Evolutionary conservation across 345 rosid species (phyloP).

Genomic region (Populus davidiana): DNA sequence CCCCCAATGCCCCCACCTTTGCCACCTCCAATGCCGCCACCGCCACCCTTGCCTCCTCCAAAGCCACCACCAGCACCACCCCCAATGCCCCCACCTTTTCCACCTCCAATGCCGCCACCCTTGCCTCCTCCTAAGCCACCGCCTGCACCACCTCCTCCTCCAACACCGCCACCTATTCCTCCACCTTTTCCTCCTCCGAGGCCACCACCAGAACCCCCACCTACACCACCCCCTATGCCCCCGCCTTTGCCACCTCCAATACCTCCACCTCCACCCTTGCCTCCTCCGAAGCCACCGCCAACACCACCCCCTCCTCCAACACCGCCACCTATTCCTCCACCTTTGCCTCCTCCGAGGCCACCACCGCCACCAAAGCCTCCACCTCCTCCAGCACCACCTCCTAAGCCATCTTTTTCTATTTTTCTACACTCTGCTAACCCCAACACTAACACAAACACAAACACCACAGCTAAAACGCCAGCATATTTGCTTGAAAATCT

Average conservation of each 20-base stretch:
- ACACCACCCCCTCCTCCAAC: background rate
- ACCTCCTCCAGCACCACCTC: slow-evolving; percentile 6
- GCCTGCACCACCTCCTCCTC: background rate
- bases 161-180: background rate
- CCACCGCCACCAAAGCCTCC: background rate
- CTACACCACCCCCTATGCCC: background rate
- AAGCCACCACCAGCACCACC: background rate
- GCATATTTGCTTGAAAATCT: slow-evolving; percentile 9
- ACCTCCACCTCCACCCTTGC: background rate
- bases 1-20: background rate
- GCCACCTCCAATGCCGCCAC: background rate
- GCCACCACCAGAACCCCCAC: background rate
- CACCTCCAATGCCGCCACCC: background rate
- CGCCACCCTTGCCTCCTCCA: slow-evolving; percentile 5
- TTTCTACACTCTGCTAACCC: slow-evolving; percentile 39
- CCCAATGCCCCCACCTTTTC: background rate
- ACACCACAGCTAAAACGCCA: slow-evolving; percentile 16
- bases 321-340: background rate
- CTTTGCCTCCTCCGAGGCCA: too few relatives aligned
- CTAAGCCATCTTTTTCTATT: slow-evolving; percentile 24
- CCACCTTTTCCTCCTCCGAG: background rate
- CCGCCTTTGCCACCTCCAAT: background rate
- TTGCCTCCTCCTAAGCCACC: background rate
- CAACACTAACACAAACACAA: slow-evolving; percentile 30
- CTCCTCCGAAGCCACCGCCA: background rate